Percentiles rank a stretch among this genome's conserved stretches.
Evolutionary conservation across 208 protist species (phyloP).

Genomic region (Balamuthia mandrillaris): DNA sequence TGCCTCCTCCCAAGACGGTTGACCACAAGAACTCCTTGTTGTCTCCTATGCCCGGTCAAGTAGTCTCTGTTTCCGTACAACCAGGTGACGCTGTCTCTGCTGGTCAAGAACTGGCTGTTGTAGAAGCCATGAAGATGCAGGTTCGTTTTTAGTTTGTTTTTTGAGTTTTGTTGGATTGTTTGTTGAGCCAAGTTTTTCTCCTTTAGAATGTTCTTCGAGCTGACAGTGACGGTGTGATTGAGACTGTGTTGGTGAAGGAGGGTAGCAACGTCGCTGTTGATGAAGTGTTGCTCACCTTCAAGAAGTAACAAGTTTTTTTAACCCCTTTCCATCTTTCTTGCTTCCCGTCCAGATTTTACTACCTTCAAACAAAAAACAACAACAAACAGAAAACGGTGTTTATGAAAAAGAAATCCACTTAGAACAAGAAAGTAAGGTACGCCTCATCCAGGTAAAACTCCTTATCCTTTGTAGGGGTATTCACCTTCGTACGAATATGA

Average conservation of each 20-base stretch:
- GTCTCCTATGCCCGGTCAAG: slow-evolving; percentile 75
- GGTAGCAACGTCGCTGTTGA: slow-evolving; percentile 57
- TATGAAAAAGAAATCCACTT: too few relatives aligned
- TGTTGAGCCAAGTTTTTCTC: too few relatives aligned
- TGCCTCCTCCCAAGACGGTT: slow-evolving; percentile 50
- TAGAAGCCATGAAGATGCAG: slow-evolving; percentile 84
- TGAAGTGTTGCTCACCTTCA: slow-evolving; percentile 72
- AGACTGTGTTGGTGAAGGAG: slow-evolving; percentile 2
- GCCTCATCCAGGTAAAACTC: too few relatives aligned
- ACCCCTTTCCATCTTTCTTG: too few relatives aligned
- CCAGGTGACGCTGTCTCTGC: slow-evolving; percentile 59
- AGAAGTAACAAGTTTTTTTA: slow-evolving; percentile 59
- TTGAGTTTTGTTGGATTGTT: too few relatives aligned
- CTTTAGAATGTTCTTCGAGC: slow-evolving; percentile 64
- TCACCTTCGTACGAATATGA: too few relatives aligned
- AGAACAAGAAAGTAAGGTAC: too few relatives aligned
- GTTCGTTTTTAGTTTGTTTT: too few relatives aligned
- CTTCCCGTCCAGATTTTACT: too few relatives aligned
- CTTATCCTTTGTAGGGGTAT: too few relatives aligned
- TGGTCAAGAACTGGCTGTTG: slow-evolving; percentile 67
- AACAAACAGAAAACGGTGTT: too few relatives aligned
- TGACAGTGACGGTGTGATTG: slow-evolving; percentile 40
- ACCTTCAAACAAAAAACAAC: too few relatives aligned
- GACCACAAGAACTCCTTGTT: slow-evolving; percentile 67
- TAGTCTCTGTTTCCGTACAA: slow-evolving; percentile 63